Conservation (phyloP, 2,329 filamentous ascomycete genomes). For the Plenodomus lindquistii region DNA sequence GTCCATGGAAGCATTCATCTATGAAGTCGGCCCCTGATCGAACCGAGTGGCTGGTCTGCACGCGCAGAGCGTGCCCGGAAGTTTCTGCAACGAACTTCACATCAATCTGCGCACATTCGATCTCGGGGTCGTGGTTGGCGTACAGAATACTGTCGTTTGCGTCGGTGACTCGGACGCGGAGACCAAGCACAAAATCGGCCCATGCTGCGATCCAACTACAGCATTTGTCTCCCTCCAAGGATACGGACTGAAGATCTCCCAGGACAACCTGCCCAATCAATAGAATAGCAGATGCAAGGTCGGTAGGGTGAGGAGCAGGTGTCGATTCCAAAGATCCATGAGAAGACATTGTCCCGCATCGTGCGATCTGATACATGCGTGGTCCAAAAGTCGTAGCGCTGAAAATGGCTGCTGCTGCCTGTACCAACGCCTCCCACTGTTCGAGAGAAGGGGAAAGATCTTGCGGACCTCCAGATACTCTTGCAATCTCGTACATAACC, state of each 20-base stretch:
- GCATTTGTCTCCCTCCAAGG: conserved; percentile 1
- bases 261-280: conserved; percentile 1
- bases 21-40: conserved; percentile 3
- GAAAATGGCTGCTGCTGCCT: conserved; percentile 5
- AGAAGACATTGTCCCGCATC: not conserved
- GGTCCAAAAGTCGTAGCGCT: conserved; percentile 3
- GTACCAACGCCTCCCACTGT: conserved; percentile 9
- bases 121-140: not conserved
- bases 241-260: not conserved
- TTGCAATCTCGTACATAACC: conserved; percentile 8
- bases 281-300: conserved; percentile 3
- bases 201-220: conserved; percentile 8
- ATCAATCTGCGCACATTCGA: not conserved
- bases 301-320: conserved; percentile 1
- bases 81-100: not conserved
- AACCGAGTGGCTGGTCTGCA: not conserved
- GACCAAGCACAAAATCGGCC: conserved; percentile 6
- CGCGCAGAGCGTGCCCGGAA: not conserved
- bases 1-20: not conserved
- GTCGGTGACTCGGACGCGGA: conserved; percentile 4
- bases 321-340: not conserved
- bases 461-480: conserved; percentile 1
- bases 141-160: not conserved
- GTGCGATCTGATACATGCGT: conserved; percentile 3
- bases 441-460: conserved; percentile 7